Evolutionary conservation across 352 stramenopile species (phyloP).

Genomic region (Globisporangium carolinianum): DNA sequence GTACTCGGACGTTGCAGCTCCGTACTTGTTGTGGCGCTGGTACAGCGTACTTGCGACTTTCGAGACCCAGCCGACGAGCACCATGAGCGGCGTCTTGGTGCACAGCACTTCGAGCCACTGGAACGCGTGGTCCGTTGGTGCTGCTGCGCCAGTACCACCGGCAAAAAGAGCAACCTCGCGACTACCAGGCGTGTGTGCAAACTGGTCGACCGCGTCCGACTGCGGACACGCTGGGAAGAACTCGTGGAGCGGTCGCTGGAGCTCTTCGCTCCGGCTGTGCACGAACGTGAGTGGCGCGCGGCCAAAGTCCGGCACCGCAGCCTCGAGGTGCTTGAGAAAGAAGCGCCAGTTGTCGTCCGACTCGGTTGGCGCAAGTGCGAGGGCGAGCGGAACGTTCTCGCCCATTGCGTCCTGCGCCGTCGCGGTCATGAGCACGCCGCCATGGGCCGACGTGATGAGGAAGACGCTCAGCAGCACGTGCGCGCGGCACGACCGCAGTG

Average conservation of each 20-base stretch:
- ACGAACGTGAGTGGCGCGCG: constrained; percentile 44
- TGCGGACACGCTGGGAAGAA: constrained; percentile 52
- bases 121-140: constrained; percentile 25
- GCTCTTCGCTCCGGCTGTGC: constrained; percentile 53
- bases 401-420: constrained; percentile 73
- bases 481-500: constrained; percentile 51
- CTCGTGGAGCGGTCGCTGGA: constrained; percentile 28
- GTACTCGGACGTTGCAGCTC: constrained; percentile 67
- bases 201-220: constrained; percentile 54
- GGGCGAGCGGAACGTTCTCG: constrained; percentile 61
- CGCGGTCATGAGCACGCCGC: constrained; percentile 59
- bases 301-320: constrained; percentile 54
- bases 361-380: constrained; percentile 46
- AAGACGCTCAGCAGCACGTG: constrained; percentile 65
- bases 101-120: constrained; percentile 65
- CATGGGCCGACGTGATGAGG: constrained; percentile 55
- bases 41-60: constrained; percentile 68
- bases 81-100: constrained; percentile 66
- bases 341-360: constrained; percentile 57
- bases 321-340: constrained; percentile 50
- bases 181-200: constrained; percentile 18
- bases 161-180: too few species aligned
- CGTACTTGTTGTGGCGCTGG: constrained; percentile 68
- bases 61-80: constrained; percentile 76
- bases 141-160: constrained; percentile 1